These are phyloP conservation scores for Hortaea werneckii DNA, from an alignment of 2,329 filamentous ascomycete species.

Conservation along the genomic window DNA sequence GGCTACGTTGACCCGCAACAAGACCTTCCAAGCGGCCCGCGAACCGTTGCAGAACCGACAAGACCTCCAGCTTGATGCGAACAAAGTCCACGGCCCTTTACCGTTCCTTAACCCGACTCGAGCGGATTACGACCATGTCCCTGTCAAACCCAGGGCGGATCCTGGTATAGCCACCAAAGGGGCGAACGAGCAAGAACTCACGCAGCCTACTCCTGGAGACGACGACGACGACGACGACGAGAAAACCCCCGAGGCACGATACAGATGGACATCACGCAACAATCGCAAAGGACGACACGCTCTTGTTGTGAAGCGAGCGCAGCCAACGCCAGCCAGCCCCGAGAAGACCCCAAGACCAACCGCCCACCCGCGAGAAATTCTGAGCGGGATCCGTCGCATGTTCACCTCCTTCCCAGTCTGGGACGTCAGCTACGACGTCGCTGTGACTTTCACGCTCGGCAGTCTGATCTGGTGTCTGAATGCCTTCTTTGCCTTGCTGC, in stretches of 20 bases:
- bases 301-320: constrained; percentile 21
- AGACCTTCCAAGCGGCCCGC: constrained; percentile 18
- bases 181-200: too few species aligned
- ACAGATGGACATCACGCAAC: constrained; percentile 34
- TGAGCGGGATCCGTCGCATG: constrained; percentile 37
- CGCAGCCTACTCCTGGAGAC: too few species aligned
- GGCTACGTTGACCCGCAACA: constrained; percentile 17
- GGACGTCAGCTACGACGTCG: constrained; percentile 49
- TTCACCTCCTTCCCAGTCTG: constrained; percentile 42
- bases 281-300: constrained; percentile 35
- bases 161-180: background rate
- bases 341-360: constrained; percentile 16
- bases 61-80: constrained; percentile 15
- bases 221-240: background rate
- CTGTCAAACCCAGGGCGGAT: background rate
- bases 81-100: constrained; percentile 31
- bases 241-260: constrained; percentile 7
- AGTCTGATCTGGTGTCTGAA: constrained; percentile 40
- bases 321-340: constrained; percentile 22
- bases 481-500: constrained; percentile 55
- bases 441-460: constrained; percentile 44
- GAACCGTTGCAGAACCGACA: constrained; percentile 18
- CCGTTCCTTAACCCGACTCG: constrained; percentile 42
- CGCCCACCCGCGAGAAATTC: constrained; percentile 21
- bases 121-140: constrained; percentile 24